These are phyloP conservation scores for Diaporthe batatas DNA, from an alignment of 2,329 filamentous ascomycete genomes.

Conservation along the genomic window DNA sequence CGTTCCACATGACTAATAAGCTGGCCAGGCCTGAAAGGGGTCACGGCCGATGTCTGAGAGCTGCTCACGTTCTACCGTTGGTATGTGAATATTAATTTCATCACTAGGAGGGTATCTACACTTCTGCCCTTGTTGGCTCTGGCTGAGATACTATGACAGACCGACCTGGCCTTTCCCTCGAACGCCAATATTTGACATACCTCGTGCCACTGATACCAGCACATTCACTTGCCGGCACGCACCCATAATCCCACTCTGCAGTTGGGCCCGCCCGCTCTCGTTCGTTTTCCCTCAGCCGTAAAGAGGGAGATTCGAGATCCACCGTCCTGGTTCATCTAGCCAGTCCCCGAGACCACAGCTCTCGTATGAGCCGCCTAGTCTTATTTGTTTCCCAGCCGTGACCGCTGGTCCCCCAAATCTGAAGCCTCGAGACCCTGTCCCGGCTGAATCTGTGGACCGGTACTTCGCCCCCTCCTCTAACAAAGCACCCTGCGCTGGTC, in stretches of 20 bases:
- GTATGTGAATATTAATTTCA: not conserved
- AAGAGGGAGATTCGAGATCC: no score
- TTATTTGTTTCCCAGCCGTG: no score
- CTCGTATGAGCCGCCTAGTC: not conserved
- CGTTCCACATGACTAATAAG: slow-evolving; percentile 18
- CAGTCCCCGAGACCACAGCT: not conserved
- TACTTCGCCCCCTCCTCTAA: not conserved
- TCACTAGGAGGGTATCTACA: not conserved
- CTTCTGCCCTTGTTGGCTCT: no score
- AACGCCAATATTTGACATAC: not conserved
- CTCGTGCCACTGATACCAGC: not conserved
- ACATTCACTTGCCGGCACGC: not conserved
- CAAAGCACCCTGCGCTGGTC: not conserved
- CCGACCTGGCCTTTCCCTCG: not conserved
- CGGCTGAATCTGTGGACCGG: not conserved
- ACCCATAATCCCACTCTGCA: not conserved
- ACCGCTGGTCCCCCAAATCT: no score
- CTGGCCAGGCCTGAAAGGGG: not conserved
- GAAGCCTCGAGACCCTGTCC: not conserved
- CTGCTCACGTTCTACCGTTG: not conserved
- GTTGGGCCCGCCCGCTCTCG: not conserved
- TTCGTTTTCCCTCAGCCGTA: no score
- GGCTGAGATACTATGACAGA: not conserved
- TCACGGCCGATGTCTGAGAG: not conserved
- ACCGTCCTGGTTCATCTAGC: no score